Conservation (phyloP, 805 yeast genomes). For the Ogataea sp. region DNA sequence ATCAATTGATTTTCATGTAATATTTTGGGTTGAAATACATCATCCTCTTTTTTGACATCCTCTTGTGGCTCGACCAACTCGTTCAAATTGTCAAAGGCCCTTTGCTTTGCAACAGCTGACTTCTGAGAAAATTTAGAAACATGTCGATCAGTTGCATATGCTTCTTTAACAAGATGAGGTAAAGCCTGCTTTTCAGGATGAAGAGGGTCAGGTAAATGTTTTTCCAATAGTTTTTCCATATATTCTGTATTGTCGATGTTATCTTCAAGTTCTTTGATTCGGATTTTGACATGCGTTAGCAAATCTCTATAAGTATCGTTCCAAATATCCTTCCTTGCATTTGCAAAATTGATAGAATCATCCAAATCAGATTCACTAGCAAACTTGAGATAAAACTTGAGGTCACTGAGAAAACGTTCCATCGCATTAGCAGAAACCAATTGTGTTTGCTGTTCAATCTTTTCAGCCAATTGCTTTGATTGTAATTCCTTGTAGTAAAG, state of each 20-base stretch:
- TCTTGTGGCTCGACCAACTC: neutral
- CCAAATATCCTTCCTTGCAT: conserved; percentile 23
- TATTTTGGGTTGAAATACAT: conserved; percentile 2
- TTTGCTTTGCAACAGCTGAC: neutral
- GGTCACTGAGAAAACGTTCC: conserved; percentile 20
- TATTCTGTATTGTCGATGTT: neutral
- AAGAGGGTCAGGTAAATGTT: neutral
- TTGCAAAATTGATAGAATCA: conserved; percentile 24
- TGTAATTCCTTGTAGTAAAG: neutral
- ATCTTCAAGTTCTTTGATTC: conserved; percentile 10
- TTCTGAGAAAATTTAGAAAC: neutral
- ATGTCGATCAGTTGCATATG: neutral
- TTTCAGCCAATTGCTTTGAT: conserved; percentile 7
- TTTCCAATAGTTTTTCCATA: neutral
- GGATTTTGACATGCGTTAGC: conserved; percentile 10
- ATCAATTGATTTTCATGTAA: conserved; percentile 22
- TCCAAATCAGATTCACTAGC: conserved; percentile 24
- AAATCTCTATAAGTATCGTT: conserved; percentile 19
- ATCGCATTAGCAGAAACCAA: conserved; percentile 5
- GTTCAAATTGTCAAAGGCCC: neutral
- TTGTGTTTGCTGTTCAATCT: conserved; percentile 9
- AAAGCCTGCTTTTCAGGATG: neutral
- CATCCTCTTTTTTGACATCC: neutral
- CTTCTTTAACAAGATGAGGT: neutral
- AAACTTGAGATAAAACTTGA: conserved; percentile 22